Conservation (phyloP, 768 basidiomycete genomes). For the Suillus plorans region DNA sequence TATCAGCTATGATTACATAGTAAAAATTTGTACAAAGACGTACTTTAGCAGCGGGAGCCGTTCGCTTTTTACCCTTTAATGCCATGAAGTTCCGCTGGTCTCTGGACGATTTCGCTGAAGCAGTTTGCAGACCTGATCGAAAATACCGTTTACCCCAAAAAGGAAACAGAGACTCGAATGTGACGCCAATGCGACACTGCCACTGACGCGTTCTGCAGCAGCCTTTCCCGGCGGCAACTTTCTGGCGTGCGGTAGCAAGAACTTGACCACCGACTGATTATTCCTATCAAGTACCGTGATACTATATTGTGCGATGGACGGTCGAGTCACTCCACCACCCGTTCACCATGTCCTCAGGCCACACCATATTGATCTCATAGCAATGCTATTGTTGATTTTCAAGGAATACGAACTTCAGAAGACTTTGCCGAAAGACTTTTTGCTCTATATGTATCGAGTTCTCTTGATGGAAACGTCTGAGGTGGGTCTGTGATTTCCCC, state of each 20-base stretch:
- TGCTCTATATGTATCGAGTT: conserved; percentile 63
- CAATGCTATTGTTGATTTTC: conserved; percentile 60
- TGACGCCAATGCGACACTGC: conserved; percentile 1
- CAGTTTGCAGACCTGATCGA: background rate
- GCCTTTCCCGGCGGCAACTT: background rate
- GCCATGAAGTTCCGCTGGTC: conserved; percentile 22
- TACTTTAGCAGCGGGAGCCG: conserved; percentile 32
- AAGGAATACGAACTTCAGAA: conserved; percentile 52
- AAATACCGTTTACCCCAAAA: background rate
- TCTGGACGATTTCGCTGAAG: background rate
- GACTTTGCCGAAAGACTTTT: conserved; percentile 55
- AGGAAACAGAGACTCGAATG: background rate
- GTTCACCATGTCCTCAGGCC: conserved; percentile 69
- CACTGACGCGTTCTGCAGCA: conserved; percentile 1
- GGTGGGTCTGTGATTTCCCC: conserved; percentile 32
- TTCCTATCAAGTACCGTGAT: background rate
- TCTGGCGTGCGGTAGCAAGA: background rate
- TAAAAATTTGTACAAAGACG: background rate
- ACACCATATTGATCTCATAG: conserved; percentile 72
- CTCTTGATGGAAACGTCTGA: conserved; percentile 73
- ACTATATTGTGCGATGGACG: conserved; percentile 22
- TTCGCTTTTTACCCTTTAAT: conserved; percentile 32
- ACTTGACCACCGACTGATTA: background rate
- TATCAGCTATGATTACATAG: background rate
- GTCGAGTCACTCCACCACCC: conserved; percentile 48